A percentile compares a stretch with the other conserved stretches of the same genome.
These are phyloP conservation scores for Candida succiphila DNA, from an alignment of 805 yeast species.

Conservation along the genomic window DNA sequence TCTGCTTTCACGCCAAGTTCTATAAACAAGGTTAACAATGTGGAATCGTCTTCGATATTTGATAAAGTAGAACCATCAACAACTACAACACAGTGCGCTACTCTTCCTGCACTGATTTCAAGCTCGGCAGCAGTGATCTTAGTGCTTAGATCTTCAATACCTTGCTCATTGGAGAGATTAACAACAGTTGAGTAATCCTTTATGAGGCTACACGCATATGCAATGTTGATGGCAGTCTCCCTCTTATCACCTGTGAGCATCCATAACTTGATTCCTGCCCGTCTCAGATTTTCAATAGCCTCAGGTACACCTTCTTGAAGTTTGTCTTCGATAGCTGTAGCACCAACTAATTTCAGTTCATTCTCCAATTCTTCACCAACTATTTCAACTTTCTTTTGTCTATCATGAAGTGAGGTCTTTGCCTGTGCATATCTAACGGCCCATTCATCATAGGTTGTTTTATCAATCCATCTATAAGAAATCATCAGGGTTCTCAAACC, in stretches of 20 bases:
- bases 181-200: constrained; percentile 89
- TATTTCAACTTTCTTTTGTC: constrained; percentile 56
- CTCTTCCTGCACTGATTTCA: constrained; percentile 60
- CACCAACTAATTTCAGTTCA: constrained; percentile 68
- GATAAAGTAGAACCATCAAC: constrained; percentile 87
- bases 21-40: constrained; percentile 64
- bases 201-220: constrained; percentile 86
- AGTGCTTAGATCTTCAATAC: constrained; percentile 47
- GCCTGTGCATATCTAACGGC: constrained; percentile 59
- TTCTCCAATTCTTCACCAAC: constrained; percentile 68
- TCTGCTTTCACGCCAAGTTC: constrained; percentile 83
- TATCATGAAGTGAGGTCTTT: constrained; percentile 59
- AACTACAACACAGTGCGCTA: constrained; percentile 92
- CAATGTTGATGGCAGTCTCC: constrained; percentile 96
- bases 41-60: constrained; percentile 61
- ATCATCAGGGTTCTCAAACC: constrained; percentile 88
- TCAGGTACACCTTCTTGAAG: constrained; percentile 96
- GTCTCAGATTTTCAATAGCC: constrained; percentile 79
- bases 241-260: constrained; percentile 98
- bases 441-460: constrained; percentile 58
- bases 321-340: constrained; percentile 96
- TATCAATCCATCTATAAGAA: constrained; percentile 63
- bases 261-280: constrained; percentile 95
- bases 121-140: constrained; percentile 66
- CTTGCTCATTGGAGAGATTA: constrained; percentile 33